Percentiles rank a stretch among this genome's conserved stretches.
Conservation (phyloP, 225 moss, liverwort and hornwort genomes). For the Marchantia polymorpha region DNA sequence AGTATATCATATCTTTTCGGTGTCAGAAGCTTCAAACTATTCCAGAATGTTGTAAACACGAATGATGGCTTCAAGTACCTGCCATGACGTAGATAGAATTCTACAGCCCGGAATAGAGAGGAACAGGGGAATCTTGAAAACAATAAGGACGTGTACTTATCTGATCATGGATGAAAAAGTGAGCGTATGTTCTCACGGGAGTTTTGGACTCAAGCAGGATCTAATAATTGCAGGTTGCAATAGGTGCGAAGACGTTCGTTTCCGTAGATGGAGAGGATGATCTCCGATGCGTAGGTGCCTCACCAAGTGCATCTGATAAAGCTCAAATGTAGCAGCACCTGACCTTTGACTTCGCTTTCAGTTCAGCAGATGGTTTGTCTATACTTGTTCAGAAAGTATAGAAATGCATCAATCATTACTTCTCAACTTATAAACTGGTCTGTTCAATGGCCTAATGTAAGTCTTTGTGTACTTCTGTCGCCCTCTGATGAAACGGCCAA, state of each 20-base stretch:
- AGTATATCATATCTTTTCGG: not conserved
- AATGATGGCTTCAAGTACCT: not conserved
- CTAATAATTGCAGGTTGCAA: not conserved
- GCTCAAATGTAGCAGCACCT: not conserved
- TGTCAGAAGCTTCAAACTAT: not conserved
- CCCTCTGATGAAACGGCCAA: too few species aligned
- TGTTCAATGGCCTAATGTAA: not conserved
- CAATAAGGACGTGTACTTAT: not conserved
- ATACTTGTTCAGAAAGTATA: not conserved
- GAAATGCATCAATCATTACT: not conserved
- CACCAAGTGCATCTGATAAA: not conserved
- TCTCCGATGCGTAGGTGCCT: not conserved
- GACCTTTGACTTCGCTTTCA: not conserved
- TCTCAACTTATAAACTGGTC: not conserved
- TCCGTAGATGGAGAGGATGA: not conserved
- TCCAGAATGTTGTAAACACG: not conserved
- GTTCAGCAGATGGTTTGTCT: not conserved
- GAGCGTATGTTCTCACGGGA: not conserved
- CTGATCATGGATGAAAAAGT: not conserved
- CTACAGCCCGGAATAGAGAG: not conserved
- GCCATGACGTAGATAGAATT: too few species aligned
- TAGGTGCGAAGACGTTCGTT: not conserved
- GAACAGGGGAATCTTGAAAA: not conserved
- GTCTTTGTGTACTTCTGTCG: too few species aligned
- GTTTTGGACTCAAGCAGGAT: not conserved